phyloP scores from a whole-genome alignment of 2,329 filamentous ascomycete species.

The Fusarium torreyae region DNA sequence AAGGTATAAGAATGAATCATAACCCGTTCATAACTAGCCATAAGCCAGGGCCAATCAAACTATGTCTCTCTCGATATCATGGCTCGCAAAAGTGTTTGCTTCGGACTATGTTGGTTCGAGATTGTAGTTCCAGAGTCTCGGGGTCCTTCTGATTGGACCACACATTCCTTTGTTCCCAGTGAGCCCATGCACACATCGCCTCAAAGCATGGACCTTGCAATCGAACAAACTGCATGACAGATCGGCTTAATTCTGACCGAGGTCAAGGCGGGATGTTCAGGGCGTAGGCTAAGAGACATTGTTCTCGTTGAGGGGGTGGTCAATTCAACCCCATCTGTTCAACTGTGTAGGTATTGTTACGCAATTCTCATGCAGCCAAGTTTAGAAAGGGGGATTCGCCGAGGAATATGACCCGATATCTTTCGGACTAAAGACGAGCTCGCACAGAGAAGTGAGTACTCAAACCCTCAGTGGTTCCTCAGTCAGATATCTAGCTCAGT shows the following conservation, averaged over 20 bases:
- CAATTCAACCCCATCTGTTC: constrained; percentile 1
- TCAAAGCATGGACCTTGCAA: not conserved
- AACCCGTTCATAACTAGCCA: not conserved
- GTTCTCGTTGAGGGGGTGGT: constrained; percentile 1
- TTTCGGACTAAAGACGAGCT: too few species aligned
- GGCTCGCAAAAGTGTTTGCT: not conserved
- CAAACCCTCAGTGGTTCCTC: too few species aligned
- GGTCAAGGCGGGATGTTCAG: not conserved
- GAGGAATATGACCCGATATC: too few species aligned
- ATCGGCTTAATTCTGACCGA: not conserved
- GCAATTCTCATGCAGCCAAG: too few species aligned
- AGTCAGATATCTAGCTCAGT: too few species aligned
- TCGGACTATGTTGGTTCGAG: not conserved
- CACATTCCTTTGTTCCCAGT: not conserved
- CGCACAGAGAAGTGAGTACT: too few species aligned
- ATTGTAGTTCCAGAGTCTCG: not conserved
- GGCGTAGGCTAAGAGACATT: constrained; percentile 12
- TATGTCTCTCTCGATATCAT: too few species aligned
- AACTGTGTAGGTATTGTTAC: constrained; percentile 3
- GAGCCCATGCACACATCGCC: not conserved
- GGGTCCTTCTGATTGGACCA: not conserved
- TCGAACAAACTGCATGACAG: constrained; percentile 1
- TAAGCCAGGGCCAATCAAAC: too few species aligned
- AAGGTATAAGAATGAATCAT: not conserved
- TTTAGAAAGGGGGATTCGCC: too few species aligned